Evolutionary conservation across 2,329 filamentous ascomycete genomes (phyloP).

Genomic region (Verticillium isaacii): DNA sequence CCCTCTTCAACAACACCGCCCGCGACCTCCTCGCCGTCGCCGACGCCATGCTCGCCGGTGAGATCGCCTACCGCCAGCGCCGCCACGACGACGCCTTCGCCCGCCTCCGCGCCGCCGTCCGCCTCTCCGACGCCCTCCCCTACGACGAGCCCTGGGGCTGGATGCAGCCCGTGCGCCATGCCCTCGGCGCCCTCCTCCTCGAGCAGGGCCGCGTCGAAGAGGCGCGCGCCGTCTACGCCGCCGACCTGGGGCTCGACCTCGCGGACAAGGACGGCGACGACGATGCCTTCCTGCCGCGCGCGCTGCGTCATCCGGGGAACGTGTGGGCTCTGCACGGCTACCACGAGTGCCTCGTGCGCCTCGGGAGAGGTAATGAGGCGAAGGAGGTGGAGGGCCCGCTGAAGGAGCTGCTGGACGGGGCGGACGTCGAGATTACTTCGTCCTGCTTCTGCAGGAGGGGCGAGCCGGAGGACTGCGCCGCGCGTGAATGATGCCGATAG

Average conservation of each 20-base stretch:
- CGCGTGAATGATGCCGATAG: background rate
- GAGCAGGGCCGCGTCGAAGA: slow-evolving; percentile 59
- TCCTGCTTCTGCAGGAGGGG: slow-evolving; percentile 48
- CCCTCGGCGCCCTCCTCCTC: slow-evolving; percentile 63
- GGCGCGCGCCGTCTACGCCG: slow-evolving; percentile 52
- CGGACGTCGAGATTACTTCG: slow-evolving; percentile 53
- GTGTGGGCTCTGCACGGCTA: slow-evolving; percentile 73
- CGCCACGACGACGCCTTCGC: slow-evolving; percentile 55
- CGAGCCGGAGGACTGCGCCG: background rate
- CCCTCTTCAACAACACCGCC: slow-evolving; percentile 65
- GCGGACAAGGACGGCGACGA: slow-evolving; percentile 19
- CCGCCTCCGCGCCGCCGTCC: slow-evolving; percentile 52
- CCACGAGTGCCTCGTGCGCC: slow-evolving; percentile 59
- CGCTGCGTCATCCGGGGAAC: slow-evolving; percentile 65
- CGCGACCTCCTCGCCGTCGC: slow-evolving; percentile 59
- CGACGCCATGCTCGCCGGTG: slow-evolving; percentile 66
- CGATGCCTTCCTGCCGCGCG: slow-evolving; percentile 51
- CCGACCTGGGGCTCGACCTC: slow-evolving; percentile 50
- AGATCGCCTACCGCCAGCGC: slow-evolving; percentile 63
- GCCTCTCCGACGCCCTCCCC: slow-evolving; percentile 56
- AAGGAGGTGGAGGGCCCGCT: slow-evolving; percentile 35
- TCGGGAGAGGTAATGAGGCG: slow-evolving; percentile 42
- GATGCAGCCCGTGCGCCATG: slow-evolving; percentile 72
- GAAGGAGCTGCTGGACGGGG: slow-evolving; percentile 44
- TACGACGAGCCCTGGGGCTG: slow-evolving; percentile 77